These are phyloP conservation scores for Boletus eberwhitei DNA, from an alignment of 768 basidiomycete genomes.

Conservation along the genomic window DNA sequence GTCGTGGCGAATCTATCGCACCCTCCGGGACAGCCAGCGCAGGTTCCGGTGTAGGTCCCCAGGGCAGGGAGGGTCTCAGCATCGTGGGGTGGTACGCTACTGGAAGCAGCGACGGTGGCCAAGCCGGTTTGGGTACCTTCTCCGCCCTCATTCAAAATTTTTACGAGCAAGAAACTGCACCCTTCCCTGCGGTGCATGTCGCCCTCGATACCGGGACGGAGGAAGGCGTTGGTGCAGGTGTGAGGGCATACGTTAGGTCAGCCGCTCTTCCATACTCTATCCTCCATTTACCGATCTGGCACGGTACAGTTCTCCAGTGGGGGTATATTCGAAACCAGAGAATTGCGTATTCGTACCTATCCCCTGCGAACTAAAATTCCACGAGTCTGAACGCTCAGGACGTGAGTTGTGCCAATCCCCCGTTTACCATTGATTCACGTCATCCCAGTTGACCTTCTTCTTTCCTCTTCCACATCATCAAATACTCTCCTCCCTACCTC, in stretches of 20 bases:
- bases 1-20: conserved; percentile 51
- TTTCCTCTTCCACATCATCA: conserved; percentile 46
- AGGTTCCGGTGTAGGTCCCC: conserved; percentile 19
- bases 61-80: conserved; percentile 61
- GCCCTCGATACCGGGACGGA: conserved; percentile 84
- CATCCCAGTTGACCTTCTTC: conserved; percentile 71
- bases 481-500: conserved; percentile 40
- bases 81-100: conserved; percentile 94
- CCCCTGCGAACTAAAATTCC: conserved; percentile 80
- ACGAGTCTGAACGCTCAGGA: conserved; percentile 80
- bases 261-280: conserved; percentile 15
- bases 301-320: conserved; percentile 71
- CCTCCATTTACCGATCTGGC: conserved; percentile 10
- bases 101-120: conserved; percentile 54
- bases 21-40: conserved; percentile 12
- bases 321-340: conserved; percentile 85
- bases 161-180: conserved; percentile 88
- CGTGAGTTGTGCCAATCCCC: conserved; percentile 47
- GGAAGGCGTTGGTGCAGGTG: conserved; percentile 59
- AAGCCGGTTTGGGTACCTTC: conserved; percentile 70
- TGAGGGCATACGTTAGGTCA: conserved; percentile 85
- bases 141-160: conserved; percentile 98
- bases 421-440: conserved; percentile 4
- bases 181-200: conserved; percentile 87
- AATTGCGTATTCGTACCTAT: conserved; percentile 94